Conservation (phyloP, 768 basidiomycete genomes). For the Leucosporidium creatinivorum region DNA sequence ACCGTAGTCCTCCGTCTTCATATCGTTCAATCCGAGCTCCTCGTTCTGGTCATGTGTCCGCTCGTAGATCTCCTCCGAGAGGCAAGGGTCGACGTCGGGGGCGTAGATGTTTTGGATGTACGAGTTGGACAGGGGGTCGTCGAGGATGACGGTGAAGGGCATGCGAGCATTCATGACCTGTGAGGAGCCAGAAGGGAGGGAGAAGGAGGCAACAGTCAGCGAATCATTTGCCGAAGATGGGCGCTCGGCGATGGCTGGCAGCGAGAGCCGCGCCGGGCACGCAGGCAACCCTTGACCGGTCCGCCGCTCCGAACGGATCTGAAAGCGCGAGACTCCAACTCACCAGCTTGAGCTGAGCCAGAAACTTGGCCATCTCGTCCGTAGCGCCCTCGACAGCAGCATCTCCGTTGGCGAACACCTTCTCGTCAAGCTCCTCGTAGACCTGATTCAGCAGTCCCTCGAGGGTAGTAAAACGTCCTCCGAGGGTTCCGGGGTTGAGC, state of each 20-base stretch:
- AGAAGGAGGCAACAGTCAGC: too few relatives aligned
- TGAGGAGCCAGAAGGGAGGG: not conserved
- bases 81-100: constrained; percentile 91
- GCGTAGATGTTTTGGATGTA: constrained; percentile 96
- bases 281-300: not conserved
- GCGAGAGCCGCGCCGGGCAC: not conserved
- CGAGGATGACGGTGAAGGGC: constrained; percentile 85
- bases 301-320: not conserved
- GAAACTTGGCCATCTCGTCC: constrained; percentile 63
- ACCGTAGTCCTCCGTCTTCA: constrained; percentile 34
- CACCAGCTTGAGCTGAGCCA: constrained; percentile 67
- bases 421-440: constrained; percentile 86
- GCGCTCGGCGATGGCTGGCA: too few relatives aligned
- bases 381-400: constrained; percentile 43
- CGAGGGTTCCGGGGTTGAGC: constrained; percentile 85
- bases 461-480: constrained; percentile 93
- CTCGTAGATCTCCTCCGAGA: constrained; percentile 74
- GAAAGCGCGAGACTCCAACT: constrained; percentile 33
- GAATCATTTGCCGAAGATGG: too few relatives aligned
- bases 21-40: constrained; percentile 63
- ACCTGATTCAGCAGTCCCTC: constrained; percentile 92
- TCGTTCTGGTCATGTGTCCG: constrained; percentile 87
- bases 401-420: constrained; percentile 71
- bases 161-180: constrained; percentile 69
- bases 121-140: constrained; percentile 91